Evolutionary conservation across 2,329 filamentous ascomycete genomes (phyloP).

Genomic region (Didymellaceae sp.): DNA sequence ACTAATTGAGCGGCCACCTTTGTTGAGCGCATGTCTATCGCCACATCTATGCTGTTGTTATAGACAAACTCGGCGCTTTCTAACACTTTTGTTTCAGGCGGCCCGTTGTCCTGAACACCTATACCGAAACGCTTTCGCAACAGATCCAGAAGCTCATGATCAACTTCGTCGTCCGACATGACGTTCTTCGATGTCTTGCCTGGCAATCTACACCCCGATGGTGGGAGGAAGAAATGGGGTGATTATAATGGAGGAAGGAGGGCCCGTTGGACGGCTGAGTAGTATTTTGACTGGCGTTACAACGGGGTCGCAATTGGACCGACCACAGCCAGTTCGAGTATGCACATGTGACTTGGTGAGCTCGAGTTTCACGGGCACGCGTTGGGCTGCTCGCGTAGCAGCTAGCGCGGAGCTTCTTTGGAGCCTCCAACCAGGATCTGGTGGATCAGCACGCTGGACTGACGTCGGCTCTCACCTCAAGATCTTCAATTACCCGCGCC

Average conservation of each 20-base stretch:
- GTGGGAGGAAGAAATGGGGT: neutral
- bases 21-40: constrained; percentile 80
- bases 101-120: constrained; percentile 59
- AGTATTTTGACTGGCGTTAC: too few species aligned
- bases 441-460: constrained; percentile 28
- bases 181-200: constrained; percentile 19
- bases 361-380: constrained; percentile 21
- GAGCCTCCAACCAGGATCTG: constrained; percentile 23
- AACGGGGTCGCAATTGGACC: too few species aligned
- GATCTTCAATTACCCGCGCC: constrained; percentile 15
- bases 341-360: constrained; percentile 17
- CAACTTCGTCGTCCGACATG: constrained; percentile 93
- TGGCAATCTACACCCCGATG: neutral
- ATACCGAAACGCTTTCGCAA: constrained; percentile 79
- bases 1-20: constrained; percentile 83
- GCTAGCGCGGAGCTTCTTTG: constrained; percentile 32
- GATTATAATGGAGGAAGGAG: too few species aligned
- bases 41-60: constrained; percentile 92
- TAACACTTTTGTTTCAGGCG: constrained; percentile 82
- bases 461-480: constrained; percentile 33
- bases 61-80: constrained; percentile 84
- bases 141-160: constrained; percentile 84
- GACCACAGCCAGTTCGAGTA: neutral
- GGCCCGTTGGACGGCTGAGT: too few species aligned
- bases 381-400: constrained; percentile 23